Base-by-base conservation (phyloP, 192 early-diverging fungal genomes). In the Phycomyces nitens region DNA sequence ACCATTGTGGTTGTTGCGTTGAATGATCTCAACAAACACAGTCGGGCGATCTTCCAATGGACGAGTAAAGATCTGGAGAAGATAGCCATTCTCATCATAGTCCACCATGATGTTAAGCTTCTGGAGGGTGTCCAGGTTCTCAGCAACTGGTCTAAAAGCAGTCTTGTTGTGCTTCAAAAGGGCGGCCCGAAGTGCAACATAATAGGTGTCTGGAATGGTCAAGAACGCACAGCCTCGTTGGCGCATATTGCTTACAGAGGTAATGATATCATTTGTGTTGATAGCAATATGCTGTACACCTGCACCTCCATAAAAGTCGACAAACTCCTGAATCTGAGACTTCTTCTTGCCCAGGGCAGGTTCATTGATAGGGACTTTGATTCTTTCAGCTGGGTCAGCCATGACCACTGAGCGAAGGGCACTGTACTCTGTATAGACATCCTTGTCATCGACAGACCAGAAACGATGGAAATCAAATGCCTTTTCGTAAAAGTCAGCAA, bases 301-400 rank as follows among this genome's bases (percentile, higher is more conserved):
- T 27, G 90, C 85, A 22, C 89, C 86, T 60, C 83, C 90, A 56
- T 92, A 90, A 80, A 86, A 94, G 50, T 92, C 89, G 56, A 92
- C 88, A 76, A 85, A 94, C 73, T 94, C 93, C 66, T 97, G 89
- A 64, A 97, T 96, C 84, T 99, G 95, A 34, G 91, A 93, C 80
- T 95, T 97, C 77, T 91, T 93, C 71, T 89, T 86, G 7, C 96
- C 96, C 59, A 76, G 56, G 12, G 96, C 96, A 5, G 96, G 96
- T 82, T 99, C 96, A 74, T 97, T 97, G 77, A 99, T 92, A 57
- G 95, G 95, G 87, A 97, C 94, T 80, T 97, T 97, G 80, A 99
- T 86, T 54, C 76, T 82, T 63, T 97, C 94, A 71, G 86, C 84
- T 60, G 87, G 89, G 66, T 95, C 92, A 41, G 93, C 88, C 95